phyloP scores from a whole-genome alignment of 768 basidiomycete genomes.

The Kwoniella botswanensis region DNA sequence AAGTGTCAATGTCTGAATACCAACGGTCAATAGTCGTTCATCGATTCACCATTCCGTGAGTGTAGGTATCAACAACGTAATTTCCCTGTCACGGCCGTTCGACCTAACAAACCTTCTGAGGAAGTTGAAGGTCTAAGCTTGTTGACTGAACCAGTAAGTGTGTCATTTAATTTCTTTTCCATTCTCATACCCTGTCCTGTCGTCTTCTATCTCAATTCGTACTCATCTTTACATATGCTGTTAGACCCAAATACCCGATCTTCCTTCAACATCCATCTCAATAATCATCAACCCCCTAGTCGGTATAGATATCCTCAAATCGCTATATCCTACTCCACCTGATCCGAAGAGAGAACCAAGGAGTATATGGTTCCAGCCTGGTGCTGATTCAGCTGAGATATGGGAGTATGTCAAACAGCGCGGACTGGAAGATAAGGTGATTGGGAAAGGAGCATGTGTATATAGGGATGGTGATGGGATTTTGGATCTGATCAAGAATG shows the following conservation, averaged over 20 bases:
- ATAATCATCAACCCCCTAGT: slow-evolving; percentile 48
- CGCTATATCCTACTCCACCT: slow-evolving; percentile 36
- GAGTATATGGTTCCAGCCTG: slow-evolving; percentile 87
- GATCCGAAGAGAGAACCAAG: slow-evolving; percentile 63
- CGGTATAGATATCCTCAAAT: slow-evolving; percentile 41
- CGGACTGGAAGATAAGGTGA: slow-evolving; percentile 69
- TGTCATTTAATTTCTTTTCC: not conserved
- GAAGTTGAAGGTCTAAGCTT: slow-evolving; percentile 37
- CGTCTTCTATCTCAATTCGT: too few relatives aligned
- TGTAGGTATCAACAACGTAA: slow-evolving; percentile 39
- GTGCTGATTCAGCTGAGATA: slow-evolving; percentile 74
- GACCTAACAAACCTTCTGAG: slow-evolving; percentile 30
- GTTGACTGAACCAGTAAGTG: slow-evolving; percentile 37
- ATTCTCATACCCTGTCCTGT: too few relatives aligned
- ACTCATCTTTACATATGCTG: not conserved
- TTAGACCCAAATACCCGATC: slow-evolving; percentile 33
- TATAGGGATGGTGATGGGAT: slow-evolving; percentile 72
- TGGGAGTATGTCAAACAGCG: slow-evolving; percentile 70
- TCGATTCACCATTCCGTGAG: not conserved
- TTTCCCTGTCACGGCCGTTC: slow-evolving; percentile 44
- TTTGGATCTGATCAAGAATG: slow-evolving; percentile 12
- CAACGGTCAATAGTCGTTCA: not conserved
- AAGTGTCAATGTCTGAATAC: not conserved
- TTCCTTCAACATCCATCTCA: slow-evolving; percentile 47
- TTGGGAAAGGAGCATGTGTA: slow-evolving; percentile 82